Conservation (phyloP, 2,329 filamentous ascomycete species). For the Clonostachys chloroleuca region DNA sequence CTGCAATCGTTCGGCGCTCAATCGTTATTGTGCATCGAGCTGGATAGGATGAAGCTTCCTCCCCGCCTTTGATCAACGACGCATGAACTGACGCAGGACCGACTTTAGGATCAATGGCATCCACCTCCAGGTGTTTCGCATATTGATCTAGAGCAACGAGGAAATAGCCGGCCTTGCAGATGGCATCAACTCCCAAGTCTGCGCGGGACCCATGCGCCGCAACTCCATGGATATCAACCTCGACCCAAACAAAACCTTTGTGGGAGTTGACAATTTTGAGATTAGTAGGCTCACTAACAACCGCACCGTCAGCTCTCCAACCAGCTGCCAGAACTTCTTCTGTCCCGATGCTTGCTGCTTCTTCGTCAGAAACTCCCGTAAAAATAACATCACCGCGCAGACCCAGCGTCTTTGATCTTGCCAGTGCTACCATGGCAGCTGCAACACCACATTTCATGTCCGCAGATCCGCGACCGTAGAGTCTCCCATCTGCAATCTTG, state of each 20-base stretch:
- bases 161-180: slow-evolving; percentile 40
- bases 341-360: slow-evolving; percentile 44
- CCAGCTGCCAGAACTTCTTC: slow-evolving; percentile 42
- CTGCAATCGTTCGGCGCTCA: slow-evolving; percentile 41
- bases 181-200: slow-evolving; percentile 42
- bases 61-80: slow-evolving; percentile 41
- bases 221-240: slow-evolving; percentile 32
- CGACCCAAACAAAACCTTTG: slow-evolving; percentile 44
- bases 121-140: slow-evolving; percentile 19
- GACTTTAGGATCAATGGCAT: slow-evolving; percentile 19
- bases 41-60: slow-evolving; percentile 47
- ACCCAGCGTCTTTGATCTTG: slow-evolving; percentile 25
- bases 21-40: slow-evolving; percentile 39
- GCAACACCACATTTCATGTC: slow-evolving; percentile 51
- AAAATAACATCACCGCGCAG: slow-evolving; percentile 46
- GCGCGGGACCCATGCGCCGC: slow-evolving; percentile 37
- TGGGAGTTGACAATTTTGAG: slow-evolving; percentile 36
- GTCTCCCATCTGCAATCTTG: slow-evolving; percentile 24
- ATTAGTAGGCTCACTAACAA: slow-evolving; percentile 42
- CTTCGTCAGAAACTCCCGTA: slow-evolving; percentile 49
- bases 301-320: slow-evolving; percentile 46
- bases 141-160: slow-evolving; percentile 37
- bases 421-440: slow-evolving; percentile 34
- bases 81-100: slow-evolving; percentile 39
- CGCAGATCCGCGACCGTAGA: slow-evolving; percentile 39